Base-by-base conservation (phyloP, 768 basidiomycete species). In the Mycena rebaudengoi region DNA sequence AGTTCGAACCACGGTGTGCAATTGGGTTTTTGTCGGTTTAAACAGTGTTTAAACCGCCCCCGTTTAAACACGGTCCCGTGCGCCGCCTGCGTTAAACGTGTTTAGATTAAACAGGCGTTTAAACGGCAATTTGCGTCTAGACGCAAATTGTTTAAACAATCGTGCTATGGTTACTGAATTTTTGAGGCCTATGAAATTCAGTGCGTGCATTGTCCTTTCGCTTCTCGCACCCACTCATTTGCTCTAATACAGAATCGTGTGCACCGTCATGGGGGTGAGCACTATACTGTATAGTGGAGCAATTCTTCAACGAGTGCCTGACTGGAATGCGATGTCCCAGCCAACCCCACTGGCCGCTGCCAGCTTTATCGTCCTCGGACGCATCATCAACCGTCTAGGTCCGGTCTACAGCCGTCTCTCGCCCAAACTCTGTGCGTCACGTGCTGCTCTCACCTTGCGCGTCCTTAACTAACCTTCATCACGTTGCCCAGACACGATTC, bases 361-460 rank as follows among this genome's bases (percentile, higher is more conserved):
- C 5, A 84, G 82, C 62, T 89, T 88, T 66, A 73, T 87, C 35
- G 81, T 87, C 39, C 78, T 88, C 30, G 84, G 83, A 3, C 72
- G 72, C 14, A 79, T 88, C 39, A 83, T 87, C 20, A 48, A 62
- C 2, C 69, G 66, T 0, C 67, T 88, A 1, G 88, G 88, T 0
- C 56, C 77, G 0, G 67, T 73, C 21, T 89, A 86, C 69, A 87
- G 86, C 66, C 79, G 86, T 1, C 71, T 89, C 8, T 70, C 71
- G 11, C 78, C 82, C 0, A 79, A 74, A 48, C 73, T 70, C 65
- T 83, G 82, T 83, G 65, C 57, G 81, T 73, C 4, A 46, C 54
- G 41, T 29, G 26, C 12, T 32, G 33, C 37, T 14, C 20, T 41
- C 11, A 20, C 20, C 14, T 51, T 25, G 21, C 20, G 20, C 51